Evolutionary conservation across 2,329 filamentous ascomycete species (phyloP).

Genomic region (Aspergillus fischeri): DNA sequence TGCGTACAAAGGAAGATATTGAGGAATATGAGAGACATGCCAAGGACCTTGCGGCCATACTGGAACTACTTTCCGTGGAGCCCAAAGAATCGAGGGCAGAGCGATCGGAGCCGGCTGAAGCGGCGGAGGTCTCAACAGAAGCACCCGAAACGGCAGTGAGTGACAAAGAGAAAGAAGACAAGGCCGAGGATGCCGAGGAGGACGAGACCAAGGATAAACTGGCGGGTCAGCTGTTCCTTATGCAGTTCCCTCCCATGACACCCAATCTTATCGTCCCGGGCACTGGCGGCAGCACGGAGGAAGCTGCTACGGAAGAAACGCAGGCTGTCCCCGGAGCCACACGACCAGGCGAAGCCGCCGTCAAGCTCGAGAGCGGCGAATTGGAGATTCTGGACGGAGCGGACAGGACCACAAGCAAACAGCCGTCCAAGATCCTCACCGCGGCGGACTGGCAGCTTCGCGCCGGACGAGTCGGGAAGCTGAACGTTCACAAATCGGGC

Average conservation of each 20-base stretch:
- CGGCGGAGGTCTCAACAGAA: neutral
- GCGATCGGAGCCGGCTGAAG: conserved; percentile 11
- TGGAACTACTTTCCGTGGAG: conserved; percentile 32
- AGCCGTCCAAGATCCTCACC: conserved; percentile 32
- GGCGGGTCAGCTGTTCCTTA: conserved; percentile 56
- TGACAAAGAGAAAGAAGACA: conserved; percentile 15
- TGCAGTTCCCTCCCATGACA: conserved; percentile 61
- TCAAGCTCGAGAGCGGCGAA: conserved; percentile 31
- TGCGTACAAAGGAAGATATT: conserved; percentile 40
- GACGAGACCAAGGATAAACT: conserved; percentile 37
- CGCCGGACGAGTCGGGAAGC: conserved; percentile 55
- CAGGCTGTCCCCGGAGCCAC: conserved; percentile 2
- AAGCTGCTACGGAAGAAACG: conserved; percentile 2
- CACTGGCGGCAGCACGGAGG: conserved; percentile 9
- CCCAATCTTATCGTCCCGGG: conserved; percentile 49
- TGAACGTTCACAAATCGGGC: conserved; percentile 59
- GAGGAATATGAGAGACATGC: conserved; percentile 41
- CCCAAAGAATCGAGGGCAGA: conserved; percentile 15
- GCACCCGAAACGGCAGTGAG: conserved; percentile 12
- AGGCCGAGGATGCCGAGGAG: conserved; percentile 23
- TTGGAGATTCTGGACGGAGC: conserved; percentile 24
- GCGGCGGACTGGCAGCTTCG: conserved; percentile 43
- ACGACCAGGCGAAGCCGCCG: conserved; percentile 13
- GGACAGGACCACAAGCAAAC: conserved; percentile 10
- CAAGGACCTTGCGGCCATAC: conserved; percentile 38